Evolutionary conservation across 768 basidiomycete genomes (phyloP).

Genomic region (Termitomyces eurrhizus): DNA sequence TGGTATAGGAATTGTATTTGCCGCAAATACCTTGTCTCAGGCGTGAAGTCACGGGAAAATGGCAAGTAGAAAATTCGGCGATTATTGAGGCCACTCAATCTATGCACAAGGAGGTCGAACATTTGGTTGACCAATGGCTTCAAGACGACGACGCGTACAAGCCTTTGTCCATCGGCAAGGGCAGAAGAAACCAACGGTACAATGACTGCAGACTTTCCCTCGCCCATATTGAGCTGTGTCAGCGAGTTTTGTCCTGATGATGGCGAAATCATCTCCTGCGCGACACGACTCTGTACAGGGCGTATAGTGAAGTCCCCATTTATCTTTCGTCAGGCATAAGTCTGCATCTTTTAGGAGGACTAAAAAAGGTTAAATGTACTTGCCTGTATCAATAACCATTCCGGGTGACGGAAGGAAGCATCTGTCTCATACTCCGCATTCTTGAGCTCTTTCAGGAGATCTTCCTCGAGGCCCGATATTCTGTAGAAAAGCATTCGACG

Average conservation of each 20-base stretch:
- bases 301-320: constrained; percentile 30
- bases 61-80: constrained; percentile 47
- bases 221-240: constrained; percentile 57
- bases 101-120: constrained; percentile 42
- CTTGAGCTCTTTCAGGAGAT: constrained; percentile 16
- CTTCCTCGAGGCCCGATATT: constrained; percentile 19
- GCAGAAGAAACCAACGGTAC: constrained; percentile 37
- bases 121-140: constrained; percentile 44
- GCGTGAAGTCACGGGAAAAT: constrained; percentile 37
- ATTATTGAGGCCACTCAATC: constrained; percentile 40
- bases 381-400: neutral
- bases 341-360: neutral
- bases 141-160: constrained; percentile 47
- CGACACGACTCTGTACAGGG: constrained; percentile 36
- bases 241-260: constrained; percentile 30
- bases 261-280: constrained; percentile 45
- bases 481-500: neutral
- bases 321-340: neutral
- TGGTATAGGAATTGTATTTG: constrained; percentile 29
- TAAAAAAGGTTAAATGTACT: neutral
- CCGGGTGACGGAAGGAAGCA: neutral
- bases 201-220: constrained; percentile 52
- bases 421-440: neutral
- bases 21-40: constrained; percentile 15
- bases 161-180: constrained; percentile 39